Percentiles rank a stretch among this genome's conserved stretches.
phyloP scores from a whole-genome alignment of 78 protist species.

The Ministeria vibrans region DNA sequence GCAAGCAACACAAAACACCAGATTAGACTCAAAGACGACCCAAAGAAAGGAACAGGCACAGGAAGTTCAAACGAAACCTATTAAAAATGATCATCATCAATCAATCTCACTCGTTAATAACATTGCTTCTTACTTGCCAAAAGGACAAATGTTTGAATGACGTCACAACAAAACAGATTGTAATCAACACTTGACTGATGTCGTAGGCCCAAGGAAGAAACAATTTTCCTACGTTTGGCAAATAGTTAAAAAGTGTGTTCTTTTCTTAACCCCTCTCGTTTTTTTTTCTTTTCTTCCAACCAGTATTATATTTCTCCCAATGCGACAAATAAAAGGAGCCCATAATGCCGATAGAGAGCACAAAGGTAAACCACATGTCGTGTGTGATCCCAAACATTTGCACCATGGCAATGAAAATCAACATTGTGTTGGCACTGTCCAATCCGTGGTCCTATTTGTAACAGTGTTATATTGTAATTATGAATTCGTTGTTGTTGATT shows the following conservation, averaged over 20 bases:
- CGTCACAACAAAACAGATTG: neutral
- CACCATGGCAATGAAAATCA: neutral
- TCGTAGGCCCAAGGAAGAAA: constrained; percentile 6
- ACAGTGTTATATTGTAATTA: neutral
- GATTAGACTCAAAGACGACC: neutral
- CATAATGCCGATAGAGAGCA: neutral
- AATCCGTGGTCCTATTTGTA: constrained; percentile 32
- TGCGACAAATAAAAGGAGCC: neutral
- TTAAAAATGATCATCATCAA: neutral
- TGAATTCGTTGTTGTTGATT: neutral
- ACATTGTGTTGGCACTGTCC: neutral
- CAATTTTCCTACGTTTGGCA: no score
- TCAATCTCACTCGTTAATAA: neutral
- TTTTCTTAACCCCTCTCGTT: no score
- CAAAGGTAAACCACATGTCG: neutral
- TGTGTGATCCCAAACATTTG: neutral
- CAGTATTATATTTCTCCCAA: constrained; percentile 7
- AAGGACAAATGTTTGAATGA: neutral
- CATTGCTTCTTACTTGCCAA: neutral
- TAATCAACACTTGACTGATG: neutral
- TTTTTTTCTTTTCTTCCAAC: no score
- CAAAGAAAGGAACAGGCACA: neutral
- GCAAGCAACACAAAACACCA: neutral
- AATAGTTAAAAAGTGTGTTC: no score
- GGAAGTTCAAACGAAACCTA: neutral